Evolutionary conservation across 257 asterid species (phyloP).

Genomic region (Parsonsia alboflavescens): DNA sequence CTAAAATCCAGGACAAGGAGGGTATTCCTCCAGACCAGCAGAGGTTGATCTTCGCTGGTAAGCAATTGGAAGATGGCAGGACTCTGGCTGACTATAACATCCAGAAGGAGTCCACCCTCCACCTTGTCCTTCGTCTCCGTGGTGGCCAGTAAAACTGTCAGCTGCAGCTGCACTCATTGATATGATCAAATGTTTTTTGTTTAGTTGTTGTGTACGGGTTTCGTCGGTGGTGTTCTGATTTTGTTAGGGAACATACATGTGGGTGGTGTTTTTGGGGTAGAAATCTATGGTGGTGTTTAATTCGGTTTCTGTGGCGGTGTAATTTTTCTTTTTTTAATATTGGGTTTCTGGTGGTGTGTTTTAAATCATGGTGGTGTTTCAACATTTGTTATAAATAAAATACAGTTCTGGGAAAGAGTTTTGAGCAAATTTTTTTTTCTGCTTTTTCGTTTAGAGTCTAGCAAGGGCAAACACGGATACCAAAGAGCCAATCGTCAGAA

Average conservation of each 20-base stretch:
- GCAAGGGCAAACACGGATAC: no score
- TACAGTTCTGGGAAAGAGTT: neutral
- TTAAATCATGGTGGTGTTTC: slow-evolving; percentile 15
- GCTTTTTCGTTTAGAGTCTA: no score
- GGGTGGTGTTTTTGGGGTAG: neutral
- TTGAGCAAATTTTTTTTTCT: neutral
- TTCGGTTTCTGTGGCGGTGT: no score
- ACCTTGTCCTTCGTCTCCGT: slow-evolving; percentile 86
- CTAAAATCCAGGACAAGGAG: slow-evolving; percentile 55
- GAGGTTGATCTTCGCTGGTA: slow-evolving; percentile 54
- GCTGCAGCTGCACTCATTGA: neutral
- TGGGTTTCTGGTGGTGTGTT: slow-evolving; percentile 6
- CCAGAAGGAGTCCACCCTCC: slow-evolving; percentile 74
- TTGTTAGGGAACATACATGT: neutral
- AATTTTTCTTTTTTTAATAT: no score
- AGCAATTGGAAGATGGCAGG: slow-evolving; percentile 53
- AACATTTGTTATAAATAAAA: neutral
- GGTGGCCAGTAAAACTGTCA: slow-evolving; percentile 45
- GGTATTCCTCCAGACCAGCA: slow-evolving; percentile 61
- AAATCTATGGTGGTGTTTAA: neutral
- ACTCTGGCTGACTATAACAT: slow-evolving; percentile 51
- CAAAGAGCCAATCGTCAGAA: no score
- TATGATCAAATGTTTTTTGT: neutral
- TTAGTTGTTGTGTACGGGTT: neutral
- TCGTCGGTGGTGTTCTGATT: slow-evolving; percentile 3